Evolutionary conservation across 2,329 filamentous ascomycete species (phyloP).

Genomic region (Hypoxylon sp.): DNA sequence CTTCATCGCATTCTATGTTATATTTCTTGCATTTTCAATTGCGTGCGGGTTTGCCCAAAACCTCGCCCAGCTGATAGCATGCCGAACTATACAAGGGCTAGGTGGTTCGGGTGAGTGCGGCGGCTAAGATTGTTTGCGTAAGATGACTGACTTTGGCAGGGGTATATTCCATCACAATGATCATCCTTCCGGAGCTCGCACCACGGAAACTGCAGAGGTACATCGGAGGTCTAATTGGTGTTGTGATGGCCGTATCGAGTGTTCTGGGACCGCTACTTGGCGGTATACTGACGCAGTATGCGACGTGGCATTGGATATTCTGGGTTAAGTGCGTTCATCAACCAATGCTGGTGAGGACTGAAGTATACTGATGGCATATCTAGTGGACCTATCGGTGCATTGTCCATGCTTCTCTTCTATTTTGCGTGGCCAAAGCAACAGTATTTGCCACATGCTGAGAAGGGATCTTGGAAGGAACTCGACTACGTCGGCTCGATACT

Average conservation of each 20-base stretch:
- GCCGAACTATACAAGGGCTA: slow-evolving; percentile 65
- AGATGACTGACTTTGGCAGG: slow-evolving; percentile 53
- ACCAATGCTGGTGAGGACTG: slow-evolving; percentile 9
- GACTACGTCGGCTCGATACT: slow-evolving; percentile 69
- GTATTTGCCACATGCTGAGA: slow-evolving; percentile 57
- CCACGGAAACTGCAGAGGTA: slow-evolving; percentile 59
- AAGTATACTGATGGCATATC: slow-evolving; percentile 38
- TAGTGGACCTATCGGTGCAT: slow-evolving; percentile 66
- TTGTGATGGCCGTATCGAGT: slow-evolving; percentile 64
- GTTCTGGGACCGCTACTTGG: slow-evolving; percentile 68
- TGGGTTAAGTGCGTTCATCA: slow-evolving; percentile 68
- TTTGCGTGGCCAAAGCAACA: slow-evolving; percentile 65
- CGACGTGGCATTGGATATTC: slow-evolving; percentile 69
- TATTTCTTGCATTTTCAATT: slow-evolving; percentile 71
- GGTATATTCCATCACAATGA: slow-evolving; percentile 70
- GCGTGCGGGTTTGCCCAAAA: slow-evolving; percentile 65
- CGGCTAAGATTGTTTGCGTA: background rate
- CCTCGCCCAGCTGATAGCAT: slow-evolving; percentile 64
- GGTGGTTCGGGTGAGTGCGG: slow-evolving; percentile 64
- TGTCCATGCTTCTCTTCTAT: slow-evolving; percentile 64
- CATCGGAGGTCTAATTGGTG: slow-evolving; percentile 64
- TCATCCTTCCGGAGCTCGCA: slow-evolving; percentile 67
- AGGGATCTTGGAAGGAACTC: slow-evolving; percentile 64
- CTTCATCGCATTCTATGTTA: slow-evolving; percentile 64
- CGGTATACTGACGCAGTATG: slow-evolving; percentile 65